Conservation (phyloP, 371 early-diverging fungal species). For the Chytridiales sp. region DNA sequence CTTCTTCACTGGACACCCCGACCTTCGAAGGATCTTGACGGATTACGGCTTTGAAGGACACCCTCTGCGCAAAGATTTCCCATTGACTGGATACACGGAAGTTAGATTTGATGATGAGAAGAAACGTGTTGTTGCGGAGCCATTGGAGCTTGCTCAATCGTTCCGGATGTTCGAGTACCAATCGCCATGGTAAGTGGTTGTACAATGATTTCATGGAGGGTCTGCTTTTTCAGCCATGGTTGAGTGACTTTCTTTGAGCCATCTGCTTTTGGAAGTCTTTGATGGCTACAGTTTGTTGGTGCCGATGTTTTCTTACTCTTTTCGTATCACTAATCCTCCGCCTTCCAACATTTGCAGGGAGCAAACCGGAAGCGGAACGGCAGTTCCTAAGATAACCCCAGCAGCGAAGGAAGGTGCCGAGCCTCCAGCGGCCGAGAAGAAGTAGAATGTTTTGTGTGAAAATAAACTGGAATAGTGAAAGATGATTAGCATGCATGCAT, state of each 20-base stretch:
- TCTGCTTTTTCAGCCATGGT: background rate
- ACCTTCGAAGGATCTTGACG: conserved; percentile 88
- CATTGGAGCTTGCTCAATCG: conserved; percentile 94
- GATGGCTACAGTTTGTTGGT: background rate
- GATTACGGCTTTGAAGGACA: conserved; percentile 98
- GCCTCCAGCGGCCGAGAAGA: conserved; percentile 2
- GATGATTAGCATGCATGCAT: too few species aligned
- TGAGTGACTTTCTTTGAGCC: background rate
- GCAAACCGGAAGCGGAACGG: conserved; percentile 45
- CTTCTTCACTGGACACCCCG: conserved; percentile 94
- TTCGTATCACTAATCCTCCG: background rate
- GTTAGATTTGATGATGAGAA: conserved; percentile 95
- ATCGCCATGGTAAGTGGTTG: conserved; percentile 43
- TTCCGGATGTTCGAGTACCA: conserved; percentile 66
- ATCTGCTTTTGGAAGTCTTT: background rate
- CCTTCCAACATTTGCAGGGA: conserved; percentile 34
- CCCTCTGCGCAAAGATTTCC: conserved; percentile 98
- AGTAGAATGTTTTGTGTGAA: too few species aligned
- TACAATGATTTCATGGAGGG: background rate
- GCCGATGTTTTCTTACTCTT: background rate
- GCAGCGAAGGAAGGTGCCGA: conserved; percentile 7
- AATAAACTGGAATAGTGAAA: too few species aligned
- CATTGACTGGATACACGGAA: conserved; percentile 93
- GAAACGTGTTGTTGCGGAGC: conserved; percentile 95
- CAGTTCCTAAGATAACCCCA: conserved; percentile 8